These are phyloP conservation scores for Clavulina sp. DNA, from an alignment of 768 basidiomycete species.

Conservation along the genomic window DNA sequence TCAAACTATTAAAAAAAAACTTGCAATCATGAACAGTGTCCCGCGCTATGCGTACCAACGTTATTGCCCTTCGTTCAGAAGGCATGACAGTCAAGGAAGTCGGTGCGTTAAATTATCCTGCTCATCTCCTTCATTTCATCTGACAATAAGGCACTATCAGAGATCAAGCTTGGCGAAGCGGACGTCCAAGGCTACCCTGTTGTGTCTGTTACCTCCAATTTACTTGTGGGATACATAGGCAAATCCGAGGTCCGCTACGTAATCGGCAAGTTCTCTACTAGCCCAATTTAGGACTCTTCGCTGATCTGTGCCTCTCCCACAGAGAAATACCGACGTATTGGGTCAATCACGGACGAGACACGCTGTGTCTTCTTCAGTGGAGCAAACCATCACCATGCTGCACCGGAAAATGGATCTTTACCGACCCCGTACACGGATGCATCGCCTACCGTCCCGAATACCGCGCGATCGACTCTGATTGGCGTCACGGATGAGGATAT, in stretches of 20 bases:
- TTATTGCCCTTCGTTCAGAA: constrained; percentile 51
- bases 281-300: neutral
- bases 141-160: constrained; percentile 23
- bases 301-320: neutral
- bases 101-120: constrained; percentile 31
- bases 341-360: constrained; percentile 44
- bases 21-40: constrained; percentile 21
- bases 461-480: neutral
- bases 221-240: constrained; percentile 75
- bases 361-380: constrained; percentile 45
- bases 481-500: constrained; percentile 49
- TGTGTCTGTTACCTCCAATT: constrained; percentile 41
- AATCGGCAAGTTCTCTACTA: constrained; percentile 36
- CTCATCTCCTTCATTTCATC: neutral
- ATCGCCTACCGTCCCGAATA: neutral
- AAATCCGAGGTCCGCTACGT: constrained; percentile 74
- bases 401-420: no score
- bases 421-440: no score
- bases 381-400: constrained; percentile 18
- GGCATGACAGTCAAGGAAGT: constrained; percentile 66
- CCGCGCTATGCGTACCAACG: constrained; percentile 72
- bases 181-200: constrained; percentile 87
- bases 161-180: constrained; percentile 49
- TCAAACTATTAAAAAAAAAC: neutral
- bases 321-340: constrained; percentile 59